Evolutionary conservation across 305 asterid species (phyloP).

Genomic region (Rubia tinctorum): DNA sequence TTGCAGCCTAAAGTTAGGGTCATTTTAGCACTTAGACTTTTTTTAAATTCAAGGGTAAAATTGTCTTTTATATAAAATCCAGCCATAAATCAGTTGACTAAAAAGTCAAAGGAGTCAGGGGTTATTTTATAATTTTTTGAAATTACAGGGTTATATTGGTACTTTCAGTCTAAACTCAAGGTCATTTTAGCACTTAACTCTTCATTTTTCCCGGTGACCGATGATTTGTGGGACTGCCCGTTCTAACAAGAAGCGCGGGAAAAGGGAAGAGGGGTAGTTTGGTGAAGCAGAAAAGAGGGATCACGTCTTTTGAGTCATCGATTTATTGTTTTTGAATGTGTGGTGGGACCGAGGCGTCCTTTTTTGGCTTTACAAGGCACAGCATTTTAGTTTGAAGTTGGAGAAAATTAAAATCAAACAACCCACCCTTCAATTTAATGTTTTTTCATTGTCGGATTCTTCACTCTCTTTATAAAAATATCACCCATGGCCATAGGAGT

Average conservation of each 20-base stretch:
- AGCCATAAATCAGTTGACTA: no score
- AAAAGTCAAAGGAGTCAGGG: no score
- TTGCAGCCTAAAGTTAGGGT: no score
- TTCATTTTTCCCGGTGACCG: no score
- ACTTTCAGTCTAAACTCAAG: no score
- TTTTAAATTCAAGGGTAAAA: no score
- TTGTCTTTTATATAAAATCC: no score
- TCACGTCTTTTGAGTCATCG: constrained; percentile 28
- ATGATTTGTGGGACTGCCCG: background rate
- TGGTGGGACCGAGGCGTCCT: constrained; percentile 23
- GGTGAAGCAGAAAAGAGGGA: constrained; percentile 9
- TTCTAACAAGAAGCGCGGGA: constrained; percentile 44
- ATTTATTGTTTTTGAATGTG: background rate
- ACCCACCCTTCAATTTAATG: constrained; percentile 3
- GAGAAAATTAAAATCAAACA: constrained; percentile 6
- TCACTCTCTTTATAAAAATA: background rate
- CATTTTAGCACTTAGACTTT: no score
- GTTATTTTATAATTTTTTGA: no score
- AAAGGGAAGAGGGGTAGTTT: constrained; percentile 28
- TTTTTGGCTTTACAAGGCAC: constrained; percentile 15
- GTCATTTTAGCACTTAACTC: no score
- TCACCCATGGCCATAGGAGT: background rate
- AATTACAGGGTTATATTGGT: no score
- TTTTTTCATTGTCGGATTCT: background rate
- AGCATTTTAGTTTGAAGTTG: constrained; percentile 11